These are phyloP conservation scores for Sordaria brevicollis DNA, from an alignment of 495 filamentous ascomycete species.

Conservation along the genomic window DNA sequence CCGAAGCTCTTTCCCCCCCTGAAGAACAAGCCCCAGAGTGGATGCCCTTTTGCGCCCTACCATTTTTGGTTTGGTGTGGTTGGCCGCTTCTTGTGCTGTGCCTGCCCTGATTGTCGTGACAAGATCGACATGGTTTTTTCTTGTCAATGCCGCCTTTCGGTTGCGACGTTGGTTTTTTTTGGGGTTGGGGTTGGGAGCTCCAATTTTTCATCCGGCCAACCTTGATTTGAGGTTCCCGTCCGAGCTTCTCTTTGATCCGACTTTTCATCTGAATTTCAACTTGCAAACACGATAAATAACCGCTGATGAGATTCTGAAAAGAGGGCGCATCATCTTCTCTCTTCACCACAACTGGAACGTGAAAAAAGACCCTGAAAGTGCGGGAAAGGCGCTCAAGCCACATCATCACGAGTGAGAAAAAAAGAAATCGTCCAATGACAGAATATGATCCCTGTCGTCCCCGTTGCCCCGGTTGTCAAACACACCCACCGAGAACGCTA, in stretches of 20 bases:
- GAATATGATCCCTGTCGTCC: background rate
- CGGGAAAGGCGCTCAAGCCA: background rate
- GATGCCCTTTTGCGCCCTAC: background rate
- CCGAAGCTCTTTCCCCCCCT: background rate
- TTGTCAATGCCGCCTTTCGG: background rate
- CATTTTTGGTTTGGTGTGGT: background rate
- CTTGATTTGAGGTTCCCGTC: too few species aligned
- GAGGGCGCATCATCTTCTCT: background rate
- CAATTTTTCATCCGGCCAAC: background rate
- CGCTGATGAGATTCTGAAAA: background rate
- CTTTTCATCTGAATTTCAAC: background rate
- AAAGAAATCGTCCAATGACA: slow-evolving; percentile 2
- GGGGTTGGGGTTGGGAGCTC: background rate
- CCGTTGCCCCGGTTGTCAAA: background rate
- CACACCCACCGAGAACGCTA: background rate
- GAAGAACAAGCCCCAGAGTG: background rate
- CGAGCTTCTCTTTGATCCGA: background rate
- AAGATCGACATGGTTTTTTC: background rate
- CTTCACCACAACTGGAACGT: background rate
- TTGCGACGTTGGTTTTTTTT: background rate
- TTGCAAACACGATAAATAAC: background rate
- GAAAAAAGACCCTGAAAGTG: background rate
- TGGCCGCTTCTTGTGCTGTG: background rate
- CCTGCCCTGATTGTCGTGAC: background rate
- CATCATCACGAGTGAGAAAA: slow-evolving; percentile 9